Conservation (phyloP, 2,329 filamentous ascomycete genomes). For the Sporothrix euskadiensis region DNA sequence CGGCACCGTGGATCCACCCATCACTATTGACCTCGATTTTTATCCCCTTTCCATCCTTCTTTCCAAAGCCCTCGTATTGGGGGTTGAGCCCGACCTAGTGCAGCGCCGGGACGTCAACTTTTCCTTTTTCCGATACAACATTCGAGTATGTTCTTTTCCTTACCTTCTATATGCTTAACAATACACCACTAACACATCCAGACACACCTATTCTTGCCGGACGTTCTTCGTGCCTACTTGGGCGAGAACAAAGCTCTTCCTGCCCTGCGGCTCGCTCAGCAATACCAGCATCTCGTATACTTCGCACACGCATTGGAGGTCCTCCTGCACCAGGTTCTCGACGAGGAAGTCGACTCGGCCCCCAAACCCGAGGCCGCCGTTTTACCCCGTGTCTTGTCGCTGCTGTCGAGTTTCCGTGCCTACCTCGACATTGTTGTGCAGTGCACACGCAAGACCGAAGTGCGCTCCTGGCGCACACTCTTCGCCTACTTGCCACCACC, state of each 20-base stretch:
- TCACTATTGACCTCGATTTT: slow-evolving; percentile 86
- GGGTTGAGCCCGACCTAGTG: slow-evolving; percentile 89
- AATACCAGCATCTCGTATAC: slow-evolving; percentile 85
- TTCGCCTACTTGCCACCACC: slow-evolving; percentile 90
- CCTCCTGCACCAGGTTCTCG: slow-evolving; percentile 86
- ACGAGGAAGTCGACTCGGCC: slow-evolving; percentile 78
- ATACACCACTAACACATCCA: slow-evolving; percentile 40
- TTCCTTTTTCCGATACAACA: slow-evolving; percentile 83
- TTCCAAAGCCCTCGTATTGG: slow-evolving; percentile 86
- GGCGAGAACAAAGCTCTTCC: slow-evolving; percentile 73
- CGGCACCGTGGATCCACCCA: slow-evolving; percentile 70
- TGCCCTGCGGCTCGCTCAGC: slow-evolving; percentile 77
- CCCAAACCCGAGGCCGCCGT: slow-evolving; percentile 64
- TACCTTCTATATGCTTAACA: not conserved
- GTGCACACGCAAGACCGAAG: slow-evolving; percentile 95
- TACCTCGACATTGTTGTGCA: slow-evolving; percentile 96
- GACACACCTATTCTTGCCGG: slow-evolving; percentile 91
- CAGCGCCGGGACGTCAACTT: slow-evolving; percentile 90
- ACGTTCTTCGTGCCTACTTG: slow-evolving; percentile 78
- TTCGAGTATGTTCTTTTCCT: slow-evolving; percentile 63
- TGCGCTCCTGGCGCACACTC: slow-evolving; percentile 90
- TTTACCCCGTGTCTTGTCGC: slow-evolving; percentile 62
- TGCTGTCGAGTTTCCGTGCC: slow-evolving; percentile 71
- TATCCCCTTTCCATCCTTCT: slow-evolving; percentile 86
- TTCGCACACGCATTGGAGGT: slow-evolving; percentile 92